phyloP scores from a whole-genome alignment of 2,329 filamentous ascomycete genomes.

The Exophiala viscosa region DNA sequence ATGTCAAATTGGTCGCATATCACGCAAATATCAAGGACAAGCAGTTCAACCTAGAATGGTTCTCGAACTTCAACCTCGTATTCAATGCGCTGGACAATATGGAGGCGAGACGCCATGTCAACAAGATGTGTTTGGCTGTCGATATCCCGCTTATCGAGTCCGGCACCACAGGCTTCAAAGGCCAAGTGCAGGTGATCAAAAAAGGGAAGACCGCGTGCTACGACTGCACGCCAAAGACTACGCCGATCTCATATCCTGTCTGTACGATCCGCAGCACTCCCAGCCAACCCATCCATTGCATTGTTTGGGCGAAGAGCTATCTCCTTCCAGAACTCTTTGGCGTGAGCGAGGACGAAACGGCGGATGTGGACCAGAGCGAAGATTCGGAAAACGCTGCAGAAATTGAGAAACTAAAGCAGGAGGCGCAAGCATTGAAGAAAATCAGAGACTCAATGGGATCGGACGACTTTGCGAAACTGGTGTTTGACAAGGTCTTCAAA shows the following conservation, averaged over 20 bases:
- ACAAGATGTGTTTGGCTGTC: constrained; percentile 93
- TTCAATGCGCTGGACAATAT: constrained; percentile 98
- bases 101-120: constrained; percentile 89
- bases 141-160: constrained; percentile 90
- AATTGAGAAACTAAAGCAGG: constrained; percentile 80
- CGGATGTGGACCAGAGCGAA: constrained; percentile 72
- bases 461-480: constrained; percentile 67
- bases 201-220: constrained; percentile 92
- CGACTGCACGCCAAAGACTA: constrained; percentile 85
- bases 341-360: constrained; percentile 77
- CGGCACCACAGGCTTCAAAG: constrained; percentile 95
- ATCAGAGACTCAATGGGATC: constrained; percentile 80
- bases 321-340: constrained; percentile 94
- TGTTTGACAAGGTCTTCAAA: constrained; percentile 92
- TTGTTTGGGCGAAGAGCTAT: constrained; percentile 98
- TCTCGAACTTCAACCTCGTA: constrained; percentile 72
- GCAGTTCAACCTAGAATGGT: constrained; percentile 85
- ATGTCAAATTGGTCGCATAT: constrained; percentile 78
- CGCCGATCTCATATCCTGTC: constrained; percentile 88
- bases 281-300: constrained; percentile 95
- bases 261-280: constrained; percentile 97
- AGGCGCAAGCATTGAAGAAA: constrained; percentile 76
- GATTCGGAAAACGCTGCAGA: constrained; percentile 81
- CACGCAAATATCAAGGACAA: constrained; percentile 93
- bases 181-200: constrained; percentile 94